Percentiles rank a stretch among this genome's conserved stretches.
Conservation (phyloP, 2,329 filamentous ascomycete species). For the Celoporthe dispersa region DNA sequence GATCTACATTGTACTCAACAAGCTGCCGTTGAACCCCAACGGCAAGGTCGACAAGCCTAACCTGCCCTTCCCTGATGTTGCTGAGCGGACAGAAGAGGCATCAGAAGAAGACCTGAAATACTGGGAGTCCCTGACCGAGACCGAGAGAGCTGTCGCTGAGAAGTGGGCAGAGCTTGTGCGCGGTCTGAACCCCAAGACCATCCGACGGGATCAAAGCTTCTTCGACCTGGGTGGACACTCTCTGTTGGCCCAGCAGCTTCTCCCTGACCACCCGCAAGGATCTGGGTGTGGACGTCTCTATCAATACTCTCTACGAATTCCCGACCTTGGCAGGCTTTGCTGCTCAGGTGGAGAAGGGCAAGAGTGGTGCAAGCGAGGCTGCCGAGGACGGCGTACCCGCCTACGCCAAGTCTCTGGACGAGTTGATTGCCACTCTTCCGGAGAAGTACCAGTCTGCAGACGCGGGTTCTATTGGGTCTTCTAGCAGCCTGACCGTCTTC, state of each 20-base stretch:
- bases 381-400: slow-evolving; percentile 46
- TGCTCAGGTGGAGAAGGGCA: slow-evolving; percentile 52
- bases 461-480: slow-evolving; percentile 36
- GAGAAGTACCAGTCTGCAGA: slow-evolving; percentile 34
- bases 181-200: slow-evolving; percentile 68
- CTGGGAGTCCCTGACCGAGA: slow-evolving; percentile 50
- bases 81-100: slow-evolving; percentile 59
- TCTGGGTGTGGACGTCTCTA: slow-evolving; percentile 59
- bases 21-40: slow-evolving; percentile 81
- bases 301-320: slow-evolving; percentile 71
- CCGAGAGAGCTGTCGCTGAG: slow-evolving; percentile 68
- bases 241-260: slow-evolving; percentile 79
- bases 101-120: slow-evolving; percentile 48
- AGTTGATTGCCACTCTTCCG: slow-evolving; percentile 49
- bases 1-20: slow-evolving; percentile 72
- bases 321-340: slow-evolving; percentile 55
- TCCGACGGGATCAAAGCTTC: slow-evolving; percentile 64
- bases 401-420: slow-evolving; percentile 55
- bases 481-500: slow-evolving; percentile 63
- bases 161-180: slow-evolving; percentile 76
- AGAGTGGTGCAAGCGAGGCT: slow-evolving; percentile 27
- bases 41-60: slow-evolving; percentile 72
- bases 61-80: slow-evolving; percentile 79
- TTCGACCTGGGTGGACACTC: slow-evolving; percentile 83
- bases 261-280: slow-evolving; percentile 66